phyloP scores from a whole-genome alignment of 2,329 filamentous ascomycete species.

The Dactylellina parvicollis region DNA sequence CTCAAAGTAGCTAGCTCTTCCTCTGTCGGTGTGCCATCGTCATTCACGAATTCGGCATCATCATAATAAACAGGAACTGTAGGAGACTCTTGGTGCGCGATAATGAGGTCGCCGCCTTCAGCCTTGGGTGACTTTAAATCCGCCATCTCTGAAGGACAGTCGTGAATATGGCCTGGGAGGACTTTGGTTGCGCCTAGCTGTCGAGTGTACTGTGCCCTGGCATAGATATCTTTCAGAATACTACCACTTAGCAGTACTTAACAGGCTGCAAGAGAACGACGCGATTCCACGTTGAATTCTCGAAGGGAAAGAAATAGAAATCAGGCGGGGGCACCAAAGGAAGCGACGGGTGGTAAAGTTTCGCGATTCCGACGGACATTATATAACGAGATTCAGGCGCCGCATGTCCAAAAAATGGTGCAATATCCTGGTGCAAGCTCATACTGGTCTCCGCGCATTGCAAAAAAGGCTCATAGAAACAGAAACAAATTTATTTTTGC shows the following conservation, averaged over 20 bases:
- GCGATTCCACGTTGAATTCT: conserved; percentile 18
- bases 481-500: conserved; percentile 9
- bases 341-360: conserved; percentile 12
- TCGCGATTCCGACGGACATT: conserved; percentile 31
- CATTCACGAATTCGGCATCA: conserved; percentile 46
- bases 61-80: conserved; percentile 47
- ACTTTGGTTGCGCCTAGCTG: neutral
- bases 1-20: conserved; percentile 66
- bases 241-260: neutral
- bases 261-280: neutral
- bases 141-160: conserved; percentile 14
- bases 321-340: conserved; percentile 10
- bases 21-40: conserved; percentile 62
- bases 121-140: conserved; percentile 33
- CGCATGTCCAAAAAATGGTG: conserved; percentile 14
- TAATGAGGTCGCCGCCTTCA: conserved; percentile 41
- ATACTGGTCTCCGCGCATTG: neutral
- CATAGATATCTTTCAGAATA: neutral
- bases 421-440: conserved; percentile 18
- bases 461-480: conserved; percentile 31
- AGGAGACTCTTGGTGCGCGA: conserved; percentile 37
- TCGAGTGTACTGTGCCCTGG: neutral
- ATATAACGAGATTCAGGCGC: conserved; percentile 33
- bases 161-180: neutral
- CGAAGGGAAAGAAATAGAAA: conserved; percentile 12